A percentile compares a stretch with the other conserved stretches of the same genome.
Evolutionary conservation across 352 stramenopile genomes (phyloP).

Genomic region (Phytophthora parvispora): DNA sequence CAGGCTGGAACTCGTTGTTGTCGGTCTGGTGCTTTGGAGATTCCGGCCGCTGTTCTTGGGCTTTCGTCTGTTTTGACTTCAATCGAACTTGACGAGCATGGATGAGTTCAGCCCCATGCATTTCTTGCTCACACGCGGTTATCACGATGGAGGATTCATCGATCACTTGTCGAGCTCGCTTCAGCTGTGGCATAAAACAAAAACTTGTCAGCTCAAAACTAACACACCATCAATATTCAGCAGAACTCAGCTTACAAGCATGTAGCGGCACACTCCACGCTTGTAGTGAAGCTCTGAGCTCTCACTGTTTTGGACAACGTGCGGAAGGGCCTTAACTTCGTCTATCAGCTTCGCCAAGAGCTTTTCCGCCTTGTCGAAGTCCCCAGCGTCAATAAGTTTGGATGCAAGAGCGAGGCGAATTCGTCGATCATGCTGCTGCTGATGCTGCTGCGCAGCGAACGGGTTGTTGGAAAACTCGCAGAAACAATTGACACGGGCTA

Average conservation of each 20-base stretch:
- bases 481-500: slow-evolving; percentile 40
- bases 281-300: slow-evolving; percentile 43
- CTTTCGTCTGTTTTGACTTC: slow-evolving; percentile 13
- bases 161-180: slow-evolving; percentile 26
- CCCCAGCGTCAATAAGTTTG: slow-evolving; percentile 34
- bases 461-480: slow-evolving; percentile 78
- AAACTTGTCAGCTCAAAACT: neutral
- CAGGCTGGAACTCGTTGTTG: slow-evolving; percentile 6
- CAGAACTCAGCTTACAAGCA: slow-evolving; percentile 47
- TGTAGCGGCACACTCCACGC: slow-evolving; percentile 57
- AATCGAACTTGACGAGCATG: slow-evolving; percentile 10
- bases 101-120: slow-evolving; percentile 28
- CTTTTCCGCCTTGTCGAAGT: slow-evolving; percentile 39
- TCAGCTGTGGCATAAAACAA: slow-evolving; percentile 6
- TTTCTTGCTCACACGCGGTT: slow-evolving; percentile 25
- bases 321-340: slow-evolving; percentile 21
- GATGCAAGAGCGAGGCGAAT: slow-evolving; percentile 31
- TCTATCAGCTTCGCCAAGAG: slow-evolving; percentile 41
- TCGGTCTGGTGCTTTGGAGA: neutral
- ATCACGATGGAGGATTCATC: slow-evolving; percentile 26
- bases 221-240: neutral
- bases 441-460: slow-evolving; percentile 42
- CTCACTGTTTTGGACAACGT: slow-evolving; percentile 28
- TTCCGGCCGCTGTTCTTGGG: slow-evolving; percentile 8
- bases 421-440: slow-evolving; percentile 15